A percentile compares a stretch with the other conserved stretches of the same genome.
Evolutionary conservation across 192 early-diverging fungal genomes (phyloP).

Genomic region (Phlyctochytrium bullatum): DNA sequence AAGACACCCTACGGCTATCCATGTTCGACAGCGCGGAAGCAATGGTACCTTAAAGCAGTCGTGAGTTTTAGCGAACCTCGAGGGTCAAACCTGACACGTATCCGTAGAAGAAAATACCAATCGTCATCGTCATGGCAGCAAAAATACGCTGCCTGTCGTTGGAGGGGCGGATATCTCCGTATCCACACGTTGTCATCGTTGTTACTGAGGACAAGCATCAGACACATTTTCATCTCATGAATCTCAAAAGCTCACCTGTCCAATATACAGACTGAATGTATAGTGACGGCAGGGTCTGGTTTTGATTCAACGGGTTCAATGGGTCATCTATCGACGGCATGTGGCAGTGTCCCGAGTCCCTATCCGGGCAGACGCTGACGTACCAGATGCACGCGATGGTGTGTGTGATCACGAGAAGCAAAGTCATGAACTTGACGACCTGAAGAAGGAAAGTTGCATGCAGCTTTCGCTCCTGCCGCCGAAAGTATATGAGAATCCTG

Average conservation of each 20-base stretch:
- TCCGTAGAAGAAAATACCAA: conserved; percentile 45
- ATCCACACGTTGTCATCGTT: conserved; percentile 47
- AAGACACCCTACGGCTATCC: conserved; percentile 45
- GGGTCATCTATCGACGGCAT: conserved; percentile 1
- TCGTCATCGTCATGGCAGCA: conserved; percentile 36
- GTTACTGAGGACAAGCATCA: conserved; percentile 20
- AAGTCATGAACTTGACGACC: conserved; percentile 44
- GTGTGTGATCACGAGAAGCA: conserved; percentile 32
- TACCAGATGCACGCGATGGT: conserved; percentile 43
- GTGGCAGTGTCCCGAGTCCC: background rate
- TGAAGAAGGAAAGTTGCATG: conserved; percentile 42
- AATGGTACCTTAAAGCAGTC: conserved; percentile 29
- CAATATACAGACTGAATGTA: conserved; percentile 35
- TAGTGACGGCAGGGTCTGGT: background rate
- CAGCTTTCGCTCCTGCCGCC: conserved; percentile 41
- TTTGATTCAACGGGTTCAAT: conserved; percentile 5
- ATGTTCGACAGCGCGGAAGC: conserved; percentile 55
- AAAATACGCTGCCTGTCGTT: conserved; percentile 42
- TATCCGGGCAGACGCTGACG: conserved; percentile 30
- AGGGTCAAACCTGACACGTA: conserved; percentile 40
- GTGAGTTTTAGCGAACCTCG: background rate
- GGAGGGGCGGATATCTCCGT: conserved; percentile 44
- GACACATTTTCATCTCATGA: no score
- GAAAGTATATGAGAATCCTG: conserved; percentile 34
- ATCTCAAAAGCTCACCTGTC: conserved; percentile 37